Evolutionary conservation across 2,329 filamentous ascomycete genomes (phyloP).

Genomic region (Xylariomycetidae sp.): DNA sequence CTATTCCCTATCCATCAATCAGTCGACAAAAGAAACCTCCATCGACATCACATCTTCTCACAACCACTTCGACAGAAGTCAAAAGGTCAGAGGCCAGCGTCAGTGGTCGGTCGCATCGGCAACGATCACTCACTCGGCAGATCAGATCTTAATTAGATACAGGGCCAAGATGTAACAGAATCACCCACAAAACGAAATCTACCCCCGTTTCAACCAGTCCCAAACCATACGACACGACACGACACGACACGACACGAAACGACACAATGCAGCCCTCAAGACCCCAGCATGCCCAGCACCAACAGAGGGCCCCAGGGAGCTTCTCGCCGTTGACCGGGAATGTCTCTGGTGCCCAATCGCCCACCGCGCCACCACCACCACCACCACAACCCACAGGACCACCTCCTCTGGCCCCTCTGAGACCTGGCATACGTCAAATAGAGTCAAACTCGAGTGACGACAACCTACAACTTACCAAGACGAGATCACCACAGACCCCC

Average conservation of each 20-base stretch:
- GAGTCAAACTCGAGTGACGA: conserved; percentile 45
- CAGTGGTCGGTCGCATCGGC: too few species aligned
- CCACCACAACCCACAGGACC: conserved; percentile 5
- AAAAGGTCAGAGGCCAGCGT: too few species aligned
- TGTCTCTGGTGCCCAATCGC: conserved; percentile 18
- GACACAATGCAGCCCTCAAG: conserved; percentile 26
- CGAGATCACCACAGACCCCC: conserved; percentile 33
- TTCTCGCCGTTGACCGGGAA: conserved; percentile 47
- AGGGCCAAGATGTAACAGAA: conserved; percentile 18
- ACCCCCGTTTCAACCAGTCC: too few species aligned
- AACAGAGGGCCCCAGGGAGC: conserved; percentile 37
- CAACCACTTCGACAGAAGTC: too few species aligned
- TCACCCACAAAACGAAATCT: too few species aligned
- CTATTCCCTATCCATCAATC: too few species aligned
- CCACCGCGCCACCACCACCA: conserved; percentile 15
- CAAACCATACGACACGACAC: conserved; percentile 9
- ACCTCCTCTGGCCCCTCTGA: conserved; percentile 20
- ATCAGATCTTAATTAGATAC: too few species aligned
- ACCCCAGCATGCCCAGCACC: too few species aligned
- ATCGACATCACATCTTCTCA: too few species aligned
- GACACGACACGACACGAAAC: conserved; percentile 11
- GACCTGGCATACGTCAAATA: conserved; percentile 37
- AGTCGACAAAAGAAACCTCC: too few species aligned
- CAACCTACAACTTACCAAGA: conserved; percentile 42
- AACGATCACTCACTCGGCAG: too few species aligned